Evolutionary conservation across 1,284 basidiomycete genomes (phyloP).

Genomic region (Microbotryomycetes sp.): DNA sequence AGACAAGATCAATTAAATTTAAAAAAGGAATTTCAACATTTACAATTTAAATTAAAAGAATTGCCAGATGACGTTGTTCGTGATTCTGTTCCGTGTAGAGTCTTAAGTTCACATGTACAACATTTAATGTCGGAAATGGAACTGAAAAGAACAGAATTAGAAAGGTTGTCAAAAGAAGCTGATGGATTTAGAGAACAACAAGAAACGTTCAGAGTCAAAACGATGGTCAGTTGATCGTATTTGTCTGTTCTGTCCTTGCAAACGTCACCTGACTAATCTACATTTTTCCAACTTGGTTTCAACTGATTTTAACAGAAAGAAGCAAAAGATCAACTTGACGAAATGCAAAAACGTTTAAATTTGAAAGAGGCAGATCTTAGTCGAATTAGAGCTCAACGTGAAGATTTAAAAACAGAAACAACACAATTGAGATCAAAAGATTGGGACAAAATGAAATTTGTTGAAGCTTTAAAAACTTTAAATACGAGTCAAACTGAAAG

Average conservation of each 20-base stretch:
- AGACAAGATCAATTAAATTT: slow-evolving; percentile 19
- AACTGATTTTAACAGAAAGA: slow-evolving; percentile 32
- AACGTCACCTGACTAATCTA: not conserved
- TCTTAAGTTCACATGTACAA: slow-evolving; percentile 33
- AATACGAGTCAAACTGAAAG: slow-evolving; percentile 67
- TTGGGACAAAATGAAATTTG: slow-evolving; percentile 55
- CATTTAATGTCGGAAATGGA: slow-evolving; percentile 31
- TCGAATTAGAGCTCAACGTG: slow-evolving; percentile 72
- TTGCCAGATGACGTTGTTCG: slow-evolving; percentile 36
- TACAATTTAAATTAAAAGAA: slow-evolving; percentile 30
- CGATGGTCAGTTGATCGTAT: slow-evolving; percentile 21
- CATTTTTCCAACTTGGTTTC: too few species aligned
- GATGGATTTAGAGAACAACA: slow-evolving; percentile 34
- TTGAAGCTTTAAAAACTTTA: slow-evolving; percentile 65
- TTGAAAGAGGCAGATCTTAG: slow-evolving; percentile 62
- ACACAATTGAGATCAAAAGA: slow-evolving; percentile 66
- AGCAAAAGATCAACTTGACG: slow-evolving; percentile 24
- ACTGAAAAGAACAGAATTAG: slow-evolving; percentile 25
- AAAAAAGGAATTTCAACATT: slow-evolving; percentile 26
- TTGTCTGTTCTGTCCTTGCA: not conserved
- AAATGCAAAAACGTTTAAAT: slow-evolving; percentile 31
- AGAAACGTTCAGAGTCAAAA: slow-evolving; percentile 26
- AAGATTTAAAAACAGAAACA: slow-evolving; percentile 66
- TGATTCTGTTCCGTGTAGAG: slow-evolving; percentile 32
- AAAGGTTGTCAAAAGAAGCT: slow-evolving; percentile 29